phyloP scores from a whole-genome alignment of 371 early-diverging fungal species.

The Mortierella sp. region DNA sequence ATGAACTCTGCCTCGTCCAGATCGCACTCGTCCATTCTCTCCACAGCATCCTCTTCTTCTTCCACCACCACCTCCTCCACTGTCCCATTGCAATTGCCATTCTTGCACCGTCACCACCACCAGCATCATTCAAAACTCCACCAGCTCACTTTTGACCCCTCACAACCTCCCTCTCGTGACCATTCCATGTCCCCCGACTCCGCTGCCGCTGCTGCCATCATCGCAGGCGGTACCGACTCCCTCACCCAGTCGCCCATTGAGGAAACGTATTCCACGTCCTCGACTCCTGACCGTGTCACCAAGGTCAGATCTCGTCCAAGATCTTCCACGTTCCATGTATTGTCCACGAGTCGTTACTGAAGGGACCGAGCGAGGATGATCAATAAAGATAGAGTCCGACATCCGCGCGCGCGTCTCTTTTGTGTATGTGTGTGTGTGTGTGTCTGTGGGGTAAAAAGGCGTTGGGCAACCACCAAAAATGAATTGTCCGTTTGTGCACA shows the following conservation, averaged over 20 bases:
- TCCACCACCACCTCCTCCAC: slow-evolving; percentile 8
- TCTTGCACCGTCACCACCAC: slow-evolving; percentile 15
- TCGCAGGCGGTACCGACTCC: background rate
- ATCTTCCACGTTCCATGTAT: slow-evolving; percentile 21
- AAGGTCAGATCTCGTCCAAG: slow-evolving; percentile 20
- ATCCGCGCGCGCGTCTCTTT: too few species aligned
- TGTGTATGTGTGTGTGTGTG: too few species aligned
- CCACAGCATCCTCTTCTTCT: slow-evolving; percentile 10
- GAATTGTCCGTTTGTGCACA: too few species aligned
- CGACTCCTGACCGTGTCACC: background rate
- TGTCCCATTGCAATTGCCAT: background rate
- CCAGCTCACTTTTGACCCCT: background rate
- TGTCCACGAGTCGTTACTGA: background rate
- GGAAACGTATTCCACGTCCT: background rate
- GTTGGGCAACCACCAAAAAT: too few species aligned
- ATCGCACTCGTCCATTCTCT: slow-evolving; percentile 15
- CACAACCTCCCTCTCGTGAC: too few species aligned
- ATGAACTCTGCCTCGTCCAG: slow-evolving; percentile 7
- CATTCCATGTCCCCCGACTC: too few species aligned
- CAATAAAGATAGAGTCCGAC: too few species aligned
- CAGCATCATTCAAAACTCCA: background rate
- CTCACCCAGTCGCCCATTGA: background rate
- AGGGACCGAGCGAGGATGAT: too few species aligned
- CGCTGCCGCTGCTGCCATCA: too few species aligned
- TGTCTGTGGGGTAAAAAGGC: too few species aligned